These are phyloP conservation scores for Fibroporia radiculosa DNA, from an alignment of 768 basidiomycete species.

Conservation along the genomic window DNA sequence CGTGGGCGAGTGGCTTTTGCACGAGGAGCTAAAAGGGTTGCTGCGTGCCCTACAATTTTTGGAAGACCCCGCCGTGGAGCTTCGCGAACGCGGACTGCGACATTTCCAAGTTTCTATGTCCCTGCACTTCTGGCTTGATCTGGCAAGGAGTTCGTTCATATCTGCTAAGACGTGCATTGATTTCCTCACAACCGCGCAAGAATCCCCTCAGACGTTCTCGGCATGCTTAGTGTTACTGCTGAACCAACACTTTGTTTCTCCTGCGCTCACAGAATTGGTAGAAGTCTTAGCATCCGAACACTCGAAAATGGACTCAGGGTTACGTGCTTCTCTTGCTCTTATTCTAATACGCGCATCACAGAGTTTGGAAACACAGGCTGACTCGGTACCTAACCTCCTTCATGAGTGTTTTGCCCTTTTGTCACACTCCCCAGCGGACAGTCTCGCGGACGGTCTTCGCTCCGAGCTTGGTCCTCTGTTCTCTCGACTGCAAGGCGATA, in stretches of 20 bases:
- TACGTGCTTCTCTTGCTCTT: constrained; percentile 29
- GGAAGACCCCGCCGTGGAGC: constrained; percentile 19
- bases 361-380: background rate
- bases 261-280: constrained; percentile 35
- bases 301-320: constrained; percentile 17
- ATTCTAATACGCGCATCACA: constrained; percentile 10
- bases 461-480: background rate
- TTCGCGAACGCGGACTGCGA: constrained; percentile 30
- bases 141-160: constrained; percentile 33
- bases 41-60: constrained; percentile 31
- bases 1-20: constrained; percentile 62
- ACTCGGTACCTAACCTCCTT: background rate
- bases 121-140: constrained; percentile 41
- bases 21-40: constrained; percentile 55
- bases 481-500: background rate
- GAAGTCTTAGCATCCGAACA: constrained; percentile 21
- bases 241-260: constrained; percentile 39
- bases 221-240: constrained; percentile 38
- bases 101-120: constrained; percentile 43
- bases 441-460: background rate
- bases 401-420: background rate
- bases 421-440: background rate
- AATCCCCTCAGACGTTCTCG: constrained; percentile 34
- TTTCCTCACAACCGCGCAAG: constrained; percentile 34
- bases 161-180: constrained; percentile 36